Percentiles rank a stretch among this genome's conserved stretches.
These are phyloP conservation scores for Diversispora eburnea DNA, from an alignment of 192 early-diverging fungal species.

Conservation along the genomic window DNA sequence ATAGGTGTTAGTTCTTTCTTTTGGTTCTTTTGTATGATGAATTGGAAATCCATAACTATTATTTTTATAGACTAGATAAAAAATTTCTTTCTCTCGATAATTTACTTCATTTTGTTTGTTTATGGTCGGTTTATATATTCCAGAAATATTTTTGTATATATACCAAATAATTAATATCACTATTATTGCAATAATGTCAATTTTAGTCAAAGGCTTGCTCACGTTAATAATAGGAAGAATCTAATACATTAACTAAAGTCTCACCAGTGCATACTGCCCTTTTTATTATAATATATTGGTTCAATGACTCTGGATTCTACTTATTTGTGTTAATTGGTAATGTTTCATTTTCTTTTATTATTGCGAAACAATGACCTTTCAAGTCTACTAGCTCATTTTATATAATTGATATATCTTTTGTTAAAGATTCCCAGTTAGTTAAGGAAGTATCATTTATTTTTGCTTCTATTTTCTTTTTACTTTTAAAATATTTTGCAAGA, in stretches of 20 bases:
- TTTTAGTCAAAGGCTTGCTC: too few relatives aligned
- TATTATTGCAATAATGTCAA: background rate
- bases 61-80: conserved; percentile 4
- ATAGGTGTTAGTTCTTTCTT: too few relatives aligned
- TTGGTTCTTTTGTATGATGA: background rate
- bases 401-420: background rate
- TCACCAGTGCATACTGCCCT: background rate
- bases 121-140: background rate
- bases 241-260: background rate
- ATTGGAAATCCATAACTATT: background rate
- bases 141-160: background rate
- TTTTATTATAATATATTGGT: background rate
- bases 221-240: conserved; percentile 11
- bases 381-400: background rate
- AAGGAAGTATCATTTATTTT: background rate
- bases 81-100: conserved; percentile 7
- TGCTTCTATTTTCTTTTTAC: conserved; percentile 2
- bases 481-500: conserved; percentile 11
- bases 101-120: background rate
- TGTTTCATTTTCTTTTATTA: background rate
- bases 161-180: conserved; percentile 8
- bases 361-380: too few relatives aligned
- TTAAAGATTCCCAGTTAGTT: background rate
- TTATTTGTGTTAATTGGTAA: too few relatives aligned
- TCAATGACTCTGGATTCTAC: too few relatives aligned